Conservation (phyloP, 176 grass and related monocot genomes). For the Phragmites australis region DNA sequence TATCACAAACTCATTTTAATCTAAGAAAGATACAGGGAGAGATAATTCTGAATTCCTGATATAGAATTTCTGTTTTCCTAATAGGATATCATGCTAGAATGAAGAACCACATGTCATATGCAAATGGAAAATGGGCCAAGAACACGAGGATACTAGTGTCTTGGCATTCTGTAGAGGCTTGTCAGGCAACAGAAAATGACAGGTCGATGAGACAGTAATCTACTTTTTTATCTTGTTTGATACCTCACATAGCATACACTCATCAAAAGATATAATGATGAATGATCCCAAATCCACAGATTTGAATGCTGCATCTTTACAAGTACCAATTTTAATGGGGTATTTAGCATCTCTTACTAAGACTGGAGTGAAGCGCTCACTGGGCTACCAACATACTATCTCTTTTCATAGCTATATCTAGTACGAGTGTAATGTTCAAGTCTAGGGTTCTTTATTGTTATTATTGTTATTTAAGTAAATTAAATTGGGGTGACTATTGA, state of each 20-base stretch:
- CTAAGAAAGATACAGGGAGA: background rate
- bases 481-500: background rate
- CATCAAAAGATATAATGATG: background rate
- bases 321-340: background rate
- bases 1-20: background rate
- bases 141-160: background rate
- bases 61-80: background rate
- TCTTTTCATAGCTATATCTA: background rate
- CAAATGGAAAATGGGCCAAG: background rate
- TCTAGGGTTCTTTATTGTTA: background rate
- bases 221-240: background rate
- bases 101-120: background rate
- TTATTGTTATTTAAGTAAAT: conserved; percentile 11
- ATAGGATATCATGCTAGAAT: background rate
- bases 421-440: background rate
- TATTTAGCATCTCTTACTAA: background rate
- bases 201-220: background rate
- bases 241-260: background rate
- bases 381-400: background rate
- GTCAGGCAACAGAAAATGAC: background rate
- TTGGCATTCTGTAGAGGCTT: background rate
- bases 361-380: background rate
- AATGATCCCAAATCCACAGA: background rate
- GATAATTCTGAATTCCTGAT: background rate
- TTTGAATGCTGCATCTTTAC: background rate